These are phyloP conservation scores for Peronospora destructor DNA, from an alignment of 352 stramenopile species.

Conservation along the genomic window DNA sequence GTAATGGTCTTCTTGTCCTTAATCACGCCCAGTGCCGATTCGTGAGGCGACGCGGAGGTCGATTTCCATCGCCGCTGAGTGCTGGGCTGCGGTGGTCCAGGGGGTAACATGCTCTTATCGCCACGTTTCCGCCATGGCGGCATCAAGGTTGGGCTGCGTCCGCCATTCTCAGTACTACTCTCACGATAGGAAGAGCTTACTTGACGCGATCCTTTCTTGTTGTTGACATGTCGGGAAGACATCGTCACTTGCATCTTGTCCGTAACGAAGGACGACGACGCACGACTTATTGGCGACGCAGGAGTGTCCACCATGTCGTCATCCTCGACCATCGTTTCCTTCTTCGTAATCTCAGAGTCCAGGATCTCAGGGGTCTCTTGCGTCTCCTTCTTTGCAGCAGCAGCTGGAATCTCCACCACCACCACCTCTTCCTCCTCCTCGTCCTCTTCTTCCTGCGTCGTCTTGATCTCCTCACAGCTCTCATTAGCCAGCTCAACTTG, in stretches of 20 bases:
- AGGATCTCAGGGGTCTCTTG: neutral
- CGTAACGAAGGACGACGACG: slow-evolving; percentile 12
- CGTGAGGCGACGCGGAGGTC: slow-evolving; percentile 31
- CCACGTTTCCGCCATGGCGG: slow-evolving; percentile 35
- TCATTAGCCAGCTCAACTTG: slow-evolving; percentile 8
- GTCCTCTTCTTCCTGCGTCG: slow-evolving; percentile 24
- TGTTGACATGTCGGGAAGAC: slow-evolving; percentile 6
- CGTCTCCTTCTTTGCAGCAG: slow-evolving; percentile 1
- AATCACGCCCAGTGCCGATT: slow-evolving; percentile 52
- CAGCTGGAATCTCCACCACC: slow-evolving; percentile 10
- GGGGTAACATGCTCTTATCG: slow-evolving; percentile 41
- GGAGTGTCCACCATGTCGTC: slow-evolving; percentile 16
- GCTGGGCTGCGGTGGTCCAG: slow-evolving; percentile 32
- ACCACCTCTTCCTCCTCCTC: slow-evolving; percentile 20
- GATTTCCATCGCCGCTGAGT: slow-evolving; percentile 27
- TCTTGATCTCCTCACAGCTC: slow-evolving; percentile 11
- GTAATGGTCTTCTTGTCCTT: slow-evolving; percentile 76
- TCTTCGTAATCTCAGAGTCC: slow-evolving; percentile 11
- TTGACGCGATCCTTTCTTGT: slow-evolving; percentile 12
- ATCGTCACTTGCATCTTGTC: slow-evolving; percentile 16
- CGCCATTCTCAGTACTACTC: slow-evolving; percentile 18
- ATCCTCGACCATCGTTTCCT: slow-evolving; percentile 18
- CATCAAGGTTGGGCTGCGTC: slow-evolving; percentile 27
- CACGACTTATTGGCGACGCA: slow-evolving; percentile 13
- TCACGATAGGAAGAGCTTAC: slow-evolving; percentile 27